Conservation (phyloP, 2,329 filamentous ascomycete genomes). For the Xylariales sp. region DNA sequence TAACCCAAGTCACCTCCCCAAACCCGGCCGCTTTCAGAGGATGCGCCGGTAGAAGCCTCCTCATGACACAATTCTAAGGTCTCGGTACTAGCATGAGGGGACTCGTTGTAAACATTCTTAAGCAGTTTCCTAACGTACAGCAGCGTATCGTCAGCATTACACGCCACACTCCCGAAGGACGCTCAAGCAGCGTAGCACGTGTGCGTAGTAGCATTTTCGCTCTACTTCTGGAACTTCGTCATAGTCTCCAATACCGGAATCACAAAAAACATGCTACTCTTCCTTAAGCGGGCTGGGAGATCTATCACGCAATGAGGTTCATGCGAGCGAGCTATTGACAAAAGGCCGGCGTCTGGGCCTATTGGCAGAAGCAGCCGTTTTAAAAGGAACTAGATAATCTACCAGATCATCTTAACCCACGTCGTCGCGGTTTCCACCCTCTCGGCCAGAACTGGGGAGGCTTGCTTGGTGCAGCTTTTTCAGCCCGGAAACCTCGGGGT, state of each 20-base stretch:
- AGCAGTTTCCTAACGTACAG: neutral
- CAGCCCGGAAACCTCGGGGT: constrained; percentile 32
- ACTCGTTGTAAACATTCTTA: neutral
- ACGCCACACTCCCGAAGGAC: neutral
- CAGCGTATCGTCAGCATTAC: neutral
- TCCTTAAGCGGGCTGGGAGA: neutral
- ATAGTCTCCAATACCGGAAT: neutral
- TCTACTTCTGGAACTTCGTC: neutral
- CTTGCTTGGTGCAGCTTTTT: constrained; percentile 37
- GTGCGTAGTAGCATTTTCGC: neutral
- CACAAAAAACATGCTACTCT: neutral
- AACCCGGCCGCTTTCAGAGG: constrained; percentile 26
- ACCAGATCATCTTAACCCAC: constrained; percentile 29
- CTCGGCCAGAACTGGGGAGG: constrained; percentile 42
- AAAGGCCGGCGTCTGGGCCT: constrained; percentile 32
- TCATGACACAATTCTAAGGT: constrained; percentile 38
- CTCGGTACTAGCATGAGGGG: constrained; percentile 14
- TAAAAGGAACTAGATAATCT: constrained; percentile 40
- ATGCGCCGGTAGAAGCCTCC: constrained; percentile 42
- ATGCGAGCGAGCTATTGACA: neutral
- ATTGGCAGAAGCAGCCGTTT: constrained; percentile 38
- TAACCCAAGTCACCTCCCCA: too few relatives aligned
- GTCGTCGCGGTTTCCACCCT: constrained; percentile 23
- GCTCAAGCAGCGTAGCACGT: neutral
- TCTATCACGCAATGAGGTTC: neutral